phyloP scores from a whole-genome alignment of 2,329 filamentous ascomycete genomes.

The Trichoderma koningii region DNA sequence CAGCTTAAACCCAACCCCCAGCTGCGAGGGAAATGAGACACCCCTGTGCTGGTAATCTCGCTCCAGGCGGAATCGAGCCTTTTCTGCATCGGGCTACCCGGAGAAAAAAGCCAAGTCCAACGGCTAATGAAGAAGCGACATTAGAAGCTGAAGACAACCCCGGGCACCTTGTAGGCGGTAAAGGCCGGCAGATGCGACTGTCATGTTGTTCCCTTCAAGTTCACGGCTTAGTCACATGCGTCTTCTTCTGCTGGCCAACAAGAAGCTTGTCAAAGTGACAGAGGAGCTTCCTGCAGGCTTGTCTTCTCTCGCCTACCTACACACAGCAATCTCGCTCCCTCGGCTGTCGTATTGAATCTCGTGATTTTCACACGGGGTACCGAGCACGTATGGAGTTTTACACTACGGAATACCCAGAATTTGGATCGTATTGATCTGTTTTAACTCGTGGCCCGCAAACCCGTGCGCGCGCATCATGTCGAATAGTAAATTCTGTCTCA shows the following conservation, averaged over 20 bases:
- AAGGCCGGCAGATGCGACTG: slow-evolving; percentile 3
- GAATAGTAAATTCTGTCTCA: too few species aligned
- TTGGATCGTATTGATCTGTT: too few species aligned
- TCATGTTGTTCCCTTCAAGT: background rate
- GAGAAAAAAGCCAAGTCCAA: slow-evolving; percentile 18
- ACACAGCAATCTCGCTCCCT: too few species aligned
- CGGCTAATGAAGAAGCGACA: slow-evolving; percentile 1
- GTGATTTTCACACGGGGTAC: too few species aligned
- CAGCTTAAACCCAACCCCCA: background rate
- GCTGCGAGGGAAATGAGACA: slow-evolving; percentile 14
- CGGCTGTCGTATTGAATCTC: too few species aligned
- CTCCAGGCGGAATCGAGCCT: slow-evolving; percentile 3
- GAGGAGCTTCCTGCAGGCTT: background rate
- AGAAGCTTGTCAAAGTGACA: background rate
- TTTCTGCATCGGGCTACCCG: slow-evolving; percentile 17
- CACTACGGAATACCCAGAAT: too few species aligned
- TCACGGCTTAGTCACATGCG: background rate
- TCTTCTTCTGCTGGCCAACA: too few species aligned
- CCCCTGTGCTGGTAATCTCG: slow-evolving; percentile 22
- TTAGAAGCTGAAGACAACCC: too few species aligned
- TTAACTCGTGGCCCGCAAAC: too few species aligned
- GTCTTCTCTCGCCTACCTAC: background rate
- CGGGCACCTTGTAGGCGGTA: background rate
- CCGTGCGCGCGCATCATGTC: too few species aligned
- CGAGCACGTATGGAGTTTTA: too few species aligned